Conservation (phyloP, 1,284 basidiomycete species). For the Coniferiporia sulphurascens region DNA sequence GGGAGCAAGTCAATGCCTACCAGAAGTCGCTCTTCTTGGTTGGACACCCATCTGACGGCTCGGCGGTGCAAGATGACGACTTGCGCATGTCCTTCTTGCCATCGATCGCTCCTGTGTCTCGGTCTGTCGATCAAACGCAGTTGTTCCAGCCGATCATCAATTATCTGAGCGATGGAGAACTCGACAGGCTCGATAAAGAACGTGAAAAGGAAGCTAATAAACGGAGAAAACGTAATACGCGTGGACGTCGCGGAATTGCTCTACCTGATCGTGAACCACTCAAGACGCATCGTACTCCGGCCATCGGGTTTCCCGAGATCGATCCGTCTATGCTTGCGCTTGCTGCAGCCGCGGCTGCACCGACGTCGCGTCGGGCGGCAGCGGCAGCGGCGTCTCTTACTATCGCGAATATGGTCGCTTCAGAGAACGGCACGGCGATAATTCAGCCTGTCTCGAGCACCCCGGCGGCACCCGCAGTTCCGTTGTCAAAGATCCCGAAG, state of each 20-base stretch:
- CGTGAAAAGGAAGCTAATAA: constrained; percentile 87
- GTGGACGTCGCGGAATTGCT: constrained; percentile 84
- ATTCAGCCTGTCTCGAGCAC: constrained; percentile 40
- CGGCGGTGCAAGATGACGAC: constrained; percentile 84
- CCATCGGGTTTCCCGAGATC: constrained; percentile 77
- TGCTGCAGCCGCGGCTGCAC: constrained; percentile 57
- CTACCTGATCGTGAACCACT: constrained; percentile 92
- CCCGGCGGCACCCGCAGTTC: constrained; percentile 39
- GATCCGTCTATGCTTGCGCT: constrained; percentile 63
- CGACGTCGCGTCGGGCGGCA: constrained; percentile 72
- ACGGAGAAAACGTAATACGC: constrained; percentile 82
- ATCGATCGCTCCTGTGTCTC: constrained; percentile 62
- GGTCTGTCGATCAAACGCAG: constrained; percentile 70
- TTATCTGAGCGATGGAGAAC: constrained; percentile 84
- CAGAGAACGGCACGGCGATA: constrained; percentile 65
- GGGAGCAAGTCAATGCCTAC: constrained; percentile 91
- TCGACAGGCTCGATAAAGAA: constrained; percentile 87
- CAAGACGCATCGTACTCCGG: constrained; percentile 86
- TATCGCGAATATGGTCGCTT: constrained; percentile 80
- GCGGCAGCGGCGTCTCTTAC: constrained; percentile 78
- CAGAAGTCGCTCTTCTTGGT: constrained; percentile 91
- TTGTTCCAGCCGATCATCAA: constrained; percentile 86
- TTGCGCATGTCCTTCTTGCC: constrained; percentile 88
- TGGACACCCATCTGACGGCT: constrained; percentile 81
- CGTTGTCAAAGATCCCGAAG: constrained; percentile 57